Evolutionary conservation across 1,284 basidiomycete species (phyloP), one percentile per base, ranked within the genome.

Genomic region (Prillingera fragicola): DNA sequence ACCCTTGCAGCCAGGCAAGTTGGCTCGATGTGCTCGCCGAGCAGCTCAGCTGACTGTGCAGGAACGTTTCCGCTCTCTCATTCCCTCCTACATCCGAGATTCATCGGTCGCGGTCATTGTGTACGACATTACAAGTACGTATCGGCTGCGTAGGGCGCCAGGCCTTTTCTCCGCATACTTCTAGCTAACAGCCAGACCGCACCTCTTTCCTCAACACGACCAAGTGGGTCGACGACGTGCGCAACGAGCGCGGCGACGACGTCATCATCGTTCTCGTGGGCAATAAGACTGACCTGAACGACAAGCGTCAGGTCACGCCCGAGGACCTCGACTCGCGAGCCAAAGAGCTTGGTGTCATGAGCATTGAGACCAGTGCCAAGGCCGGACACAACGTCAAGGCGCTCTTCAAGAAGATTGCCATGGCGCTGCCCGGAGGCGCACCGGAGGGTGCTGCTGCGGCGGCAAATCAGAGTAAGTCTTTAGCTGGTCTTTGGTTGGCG

Each of bases 171-270:
- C 15, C 10, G 3, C 19, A n/a, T 27, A 22, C 31, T 24, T n/a
- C n/a, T n/a, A n/a, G 32, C 39, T 39, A 23, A 36, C 40, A n/a
- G 12, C 8, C 63, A 95, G 94, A 92, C 74, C 87, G 95, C 33
- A 84, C 86, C 56, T 96, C 91, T 17, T 99, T 98, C 80, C 74
- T 94, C 52, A 96, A 95, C 53, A 99, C 95, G 17, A 81, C 86
- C 28, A 98, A 97, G 74, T 99, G 95, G 95, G 94, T 99, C 73
- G 95, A 98, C 70, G 95, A 99, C 63, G 95, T 99, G 29, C 81
- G 92, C 44, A 94, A 91, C 52, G 95, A 99, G 71, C 78, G 95
- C 62, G 95, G 95, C 50, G 88, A 85, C 72, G 95, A 99, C 65
- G 95, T 99, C 25, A 97, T 98, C 62, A 96, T 99, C 59, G 94